These are phyloP conservation scores for Kandelia obovata DNA, from an alignment of 345 rosid genomes.

Conservation along the genomic window DNA sequence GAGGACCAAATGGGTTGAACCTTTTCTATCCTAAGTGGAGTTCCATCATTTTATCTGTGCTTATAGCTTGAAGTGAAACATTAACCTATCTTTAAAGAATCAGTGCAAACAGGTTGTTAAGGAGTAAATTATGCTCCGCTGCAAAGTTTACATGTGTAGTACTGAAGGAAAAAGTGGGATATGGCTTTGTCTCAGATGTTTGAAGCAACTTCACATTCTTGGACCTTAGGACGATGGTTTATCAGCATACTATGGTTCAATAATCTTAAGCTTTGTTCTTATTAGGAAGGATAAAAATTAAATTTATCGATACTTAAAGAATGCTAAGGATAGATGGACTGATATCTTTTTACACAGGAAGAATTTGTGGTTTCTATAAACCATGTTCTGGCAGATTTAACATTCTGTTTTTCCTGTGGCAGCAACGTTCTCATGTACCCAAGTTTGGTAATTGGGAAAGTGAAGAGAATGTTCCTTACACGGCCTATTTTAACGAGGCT, in stretches of 20 bases:
- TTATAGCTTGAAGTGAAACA: not conserved
- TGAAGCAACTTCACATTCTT: not conserved
- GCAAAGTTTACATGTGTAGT: too few relatives aligned
- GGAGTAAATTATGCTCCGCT: not conserved
- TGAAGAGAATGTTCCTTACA: conserved; percentile 78
- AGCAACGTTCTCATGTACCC: conserved; percentile 77
- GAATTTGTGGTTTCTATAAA: conserved; percentile 1
- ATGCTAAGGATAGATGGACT: not conserved
- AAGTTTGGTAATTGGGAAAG: conserved; percentile 89
- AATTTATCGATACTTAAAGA: not conserved
- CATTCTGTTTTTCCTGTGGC: conserved; percentile 19
- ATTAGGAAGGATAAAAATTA: not conserved
- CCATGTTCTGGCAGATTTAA: conserved; percentile 15
- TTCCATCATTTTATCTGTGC: not conserved
- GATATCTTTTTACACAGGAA: not conserved
- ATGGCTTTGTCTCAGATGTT: not conserved
- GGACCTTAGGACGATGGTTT: not conserved
- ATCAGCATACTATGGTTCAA: conserved; percentile 1
- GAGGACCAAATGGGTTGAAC: not conserved
- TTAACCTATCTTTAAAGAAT: not conserved
- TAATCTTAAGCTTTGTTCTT: not conserved
- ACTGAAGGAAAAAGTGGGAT: not conserved
- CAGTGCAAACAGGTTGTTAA: not conserved
- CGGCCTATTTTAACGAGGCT: conserved; percentile 81
- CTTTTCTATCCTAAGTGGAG: not conserved